These are phyloP conservation scores for Epithele typhae DNA, from an alignment of 768 basidiomycete species.

Conservation along the genomic window DNA sequence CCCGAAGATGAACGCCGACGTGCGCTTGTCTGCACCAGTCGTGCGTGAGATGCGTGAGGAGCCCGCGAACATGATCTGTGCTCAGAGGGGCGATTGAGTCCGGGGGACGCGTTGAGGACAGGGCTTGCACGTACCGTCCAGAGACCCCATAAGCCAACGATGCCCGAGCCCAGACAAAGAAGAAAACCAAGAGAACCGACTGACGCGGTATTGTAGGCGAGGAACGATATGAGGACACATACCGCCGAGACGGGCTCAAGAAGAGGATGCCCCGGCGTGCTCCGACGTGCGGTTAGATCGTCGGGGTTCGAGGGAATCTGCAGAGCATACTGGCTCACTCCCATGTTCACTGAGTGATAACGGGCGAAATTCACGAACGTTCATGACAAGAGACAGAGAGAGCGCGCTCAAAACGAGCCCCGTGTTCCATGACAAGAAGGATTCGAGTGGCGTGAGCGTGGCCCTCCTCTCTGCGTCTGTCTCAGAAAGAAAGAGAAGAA, in stretches of 20 bases:
- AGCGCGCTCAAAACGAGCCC: constrained; percentile 57
- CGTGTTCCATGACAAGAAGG: constrained; percentile 63
- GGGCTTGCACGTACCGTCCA: constrained; percentile 58
- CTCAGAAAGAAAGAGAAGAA: constrained; percentile 65
- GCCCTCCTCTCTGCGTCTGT: constrained; percentile 37
- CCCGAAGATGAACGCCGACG: constrained; percentile 74
- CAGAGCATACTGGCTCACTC: not conserved
- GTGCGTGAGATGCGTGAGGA: constrained; percentile 56
- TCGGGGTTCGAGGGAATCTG: constrained; percentile 1
- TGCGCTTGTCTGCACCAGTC: constrained; percentile 80
- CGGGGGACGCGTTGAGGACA: too few relatives aligned
- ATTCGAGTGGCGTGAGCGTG: constrained; percentile 60
- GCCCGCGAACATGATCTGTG: constrained; percentile 58
- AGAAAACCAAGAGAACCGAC: constrained; percentile 55
- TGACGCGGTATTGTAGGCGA: constrained; percentile 59
- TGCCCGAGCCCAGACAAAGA: constrained; percentile 43
- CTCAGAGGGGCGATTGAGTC: too few relatives aligned
- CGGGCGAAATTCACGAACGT: constrained; percentile 37
- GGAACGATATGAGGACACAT: constrained; percentile 49
- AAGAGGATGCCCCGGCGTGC: constrained; percentile 50
- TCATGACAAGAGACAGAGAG: constrained; percentile 52
- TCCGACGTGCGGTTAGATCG: not conserved
- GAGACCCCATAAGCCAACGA: constrained; percentile 60
- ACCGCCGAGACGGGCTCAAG: constrained; percentile 56
- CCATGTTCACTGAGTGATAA: too few relatives aligned